Base-by-base conservation (phyloP, 2,329 filamentous ascomycete species). In the Aschersonia sp. region DNA sequence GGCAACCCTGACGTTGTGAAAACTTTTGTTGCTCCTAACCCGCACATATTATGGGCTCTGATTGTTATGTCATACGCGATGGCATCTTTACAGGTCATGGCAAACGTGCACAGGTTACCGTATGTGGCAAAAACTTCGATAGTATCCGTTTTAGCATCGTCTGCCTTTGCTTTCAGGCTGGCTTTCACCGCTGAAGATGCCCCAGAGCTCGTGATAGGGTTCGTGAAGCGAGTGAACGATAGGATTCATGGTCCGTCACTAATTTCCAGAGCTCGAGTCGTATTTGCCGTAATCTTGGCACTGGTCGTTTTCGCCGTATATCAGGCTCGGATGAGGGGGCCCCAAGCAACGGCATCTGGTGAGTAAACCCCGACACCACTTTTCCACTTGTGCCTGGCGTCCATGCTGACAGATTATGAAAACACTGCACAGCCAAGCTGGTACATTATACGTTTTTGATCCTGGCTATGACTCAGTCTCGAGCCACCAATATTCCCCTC, bases 1-100 rank as follows among this genome's bases (percentile, higher is more conserved):
- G 89, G 89, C n/a, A 84, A 83, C 40, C 79, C 87, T 30, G 92
- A 97, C 58, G 85, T 97, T 43, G 84, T 85, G 52, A 86, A 83
- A 50, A 69, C 64, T 5, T 83, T 87, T 58, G 69, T 94, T 47
- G 67, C 74, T 12, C 67, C 73, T 0, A 74, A 86, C 48, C 79
- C 80, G 2, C 62, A 70, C 31, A 58, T 84, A 0, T 75, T 98
- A 4, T 98, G 92, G 92, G 54, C 63, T 2, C 65, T 94, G 8
- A 73, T 94, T 29, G 69, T 79, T 40, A 61, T 74, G 10, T 81
- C 83, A 1, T 95, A 95, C 60, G 61, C 77, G 12, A 72, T 80
- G 55, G 67, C 80, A 6, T 70, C 66, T 39, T 60, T 66, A n/a
- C 63, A 68, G 45, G 59, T 76, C 6, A 61, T 71, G 14, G 61